phyloP scores from a whole-genome alignment of 352 stramenopile genomes.

The Peronospora belbahrii region DNA sequence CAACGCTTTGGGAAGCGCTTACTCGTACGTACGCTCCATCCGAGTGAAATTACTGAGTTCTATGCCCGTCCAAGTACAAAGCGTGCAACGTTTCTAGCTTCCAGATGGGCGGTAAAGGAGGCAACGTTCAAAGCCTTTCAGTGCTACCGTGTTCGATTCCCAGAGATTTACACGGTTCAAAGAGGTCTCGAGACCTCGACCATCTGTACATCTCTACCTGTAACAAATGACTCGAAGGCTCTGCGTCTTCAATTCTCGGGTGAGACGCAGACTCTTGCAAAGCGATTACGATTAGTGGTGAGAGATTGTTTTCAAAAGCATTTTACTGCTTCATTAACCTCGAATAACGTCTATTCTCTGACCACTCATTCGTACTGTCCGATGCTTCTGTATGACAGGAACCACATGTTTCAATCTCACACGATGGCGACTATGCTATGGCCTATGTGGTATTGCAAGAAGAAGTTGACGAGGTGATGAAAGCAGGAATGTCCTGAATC shows the following conservation, averaged over 20 bases:
- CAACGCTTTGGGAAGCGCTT: constrained; percentile 58
- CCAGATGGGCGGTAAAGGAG: constrained; percentile 79
- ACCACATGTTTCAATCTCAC: constrained; percentile 63
- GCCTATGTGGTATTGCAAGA: constrained; percentile 74
- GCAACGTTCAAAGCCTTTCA: constrained; percentile 81
- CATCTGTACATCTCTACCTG: constrained; percentile 23
- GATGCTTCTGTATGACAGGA: constrained; percentile 25
- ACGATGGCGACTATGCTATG: constrained; percentile 77
- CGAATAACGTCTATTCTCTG: neutral
- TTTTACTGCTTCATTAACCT: neutral
- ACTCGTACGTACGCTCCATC: constrained; percentile 51
- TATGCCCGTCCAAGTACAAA: constrained; percentile 25
- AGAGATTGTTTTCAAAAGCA: neutral
- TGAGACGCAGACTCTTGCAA: constrained; percentile 41
- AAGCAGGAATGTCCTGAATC: neutral
- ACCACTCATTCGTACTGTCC: constrained; percentile 1
- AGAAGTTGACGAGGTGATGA: constrained; percentile 6
- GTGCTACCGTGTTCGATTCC: constrained; percentile 67
- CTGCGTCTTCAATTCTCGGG: constrained; percentile 53
- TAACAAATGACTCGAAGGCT: constrained; percentile 28
- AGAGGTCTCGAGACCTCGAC: neutral
- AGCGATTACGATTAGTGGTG: constrained; percentile 50
- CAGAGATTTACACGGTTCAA: constrained; percentile 43
- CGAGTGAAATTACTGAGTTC: constrained; percentile 60
- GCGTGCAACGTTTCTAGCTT: constrained; percentile 55